These are phyloP conservation scores for Pseudonitzschia multiseries DNA, from an alignment of 108 stramenopile genomes.

Conservation along the genomic window DNA sequence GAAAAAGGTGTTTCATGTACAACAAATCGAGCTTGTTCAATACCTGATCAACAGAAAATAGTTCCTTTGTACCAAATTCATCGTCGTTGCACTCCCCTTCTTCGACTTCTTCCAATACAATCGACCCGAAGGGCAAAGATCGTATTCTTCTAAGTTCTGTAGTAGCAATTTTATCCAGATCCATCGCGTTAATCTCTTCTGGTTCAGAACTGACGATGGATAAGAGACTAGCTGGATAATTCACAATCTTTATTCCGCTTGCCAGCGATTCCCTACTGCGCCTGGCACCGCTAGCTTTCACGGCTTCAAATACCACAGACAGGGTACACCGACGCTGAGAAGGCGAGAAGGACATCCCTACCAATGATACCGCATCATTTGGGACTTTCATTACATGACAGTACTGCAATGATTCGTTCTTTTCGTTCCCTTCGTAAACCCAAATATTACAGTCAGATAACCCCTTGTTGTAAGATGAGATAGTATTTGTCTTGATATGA, in stretches of 20 bases:
- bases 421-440: slow-evolving; percentile 20
- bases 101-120: slow-evolving; percentile 17
- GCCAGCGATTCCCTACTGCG: neutral
- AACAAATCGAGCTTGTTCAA: slow-evolving; percentile 39
- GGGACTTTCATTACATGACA: slow-evolving; percentile 26
- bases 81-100: slow-evolving; percentile 4
- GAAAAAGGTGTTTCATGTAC: slow-evolving; percentile 45
- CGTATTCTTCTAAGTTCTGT: slow-evolving; percentile 30
- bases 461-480: slow-evolving; percentile 9
- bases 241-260: slow-evolving; percentile 13
- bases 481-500: slow-evolving; percentile 27
- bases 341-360: slow-evolving; percentile 38
- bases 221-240: slow-evolving; percentile 34
- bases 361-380: slow-evolving; percentile 27
- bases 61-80: neutral
- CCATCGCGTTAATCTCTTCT: slow-evolving; percentile 6
- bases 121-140: slow-evolving; percentile 17
- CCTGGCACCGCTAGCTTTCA: slow-evolving; percentile 4
- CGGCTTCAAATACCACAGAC: slow-evolving; percentile 24
- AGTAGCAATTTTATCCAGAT: slow-evolving; percentile 34
- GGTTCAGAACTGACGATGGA: slow-evolving; percentile 29
- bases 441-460: slow-evolving; percentile 34
- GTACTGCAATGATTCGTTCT: neutral
- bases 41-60: slow-evolving; percentile 23
- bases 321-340: slow-evolving; percentile 32